Percentiles rank a stretch among this genome's conserved stretches.
Conservation (phyloP, 2,329 filamentous ascomycete genomes). For the Botrytis cinerea region DNA sequence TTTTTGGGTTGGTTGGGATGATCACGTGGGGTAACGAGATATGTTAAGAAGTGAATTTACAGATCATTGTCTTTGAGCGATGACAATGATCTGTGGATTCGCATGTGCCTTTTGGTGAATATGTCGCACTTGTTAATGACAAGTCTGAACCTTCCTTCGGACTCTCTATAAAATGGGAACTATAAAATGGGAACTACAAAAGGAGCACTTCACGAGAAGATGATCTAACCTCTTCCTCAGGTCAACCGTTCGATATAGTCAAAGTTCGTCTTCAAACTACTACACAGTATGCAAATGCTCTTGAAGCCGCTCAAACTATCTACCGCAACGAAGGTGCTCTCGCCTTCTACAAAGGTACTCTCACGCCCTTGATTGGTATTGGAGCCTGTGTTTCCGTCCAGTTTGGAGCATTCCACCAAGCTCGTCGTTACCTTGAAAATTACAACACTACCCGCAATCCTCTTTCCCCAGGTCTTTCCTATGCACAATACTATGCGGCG, state of each 20-base stretch:
- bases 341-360: constrained; percentile 97
- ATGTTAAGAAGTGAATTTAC: not conserved
- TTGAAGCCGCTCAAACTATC: constrained; percentile 80
- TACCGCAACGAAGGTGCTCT: constrained; percentile 82
- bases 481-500: constrained; percentile 84
- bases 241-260: constrained; percentile 83
- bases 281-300: constrained; percentile 74
- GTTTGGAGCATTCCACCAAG: constrained; percentile 95
- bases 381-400: constrained; percentile 98
- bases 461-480: constrained; percentile 58
- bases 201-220: not conserved
- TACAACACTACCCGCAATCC: constrained; percentile 58
- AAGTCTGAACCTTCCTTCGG: not conserved
- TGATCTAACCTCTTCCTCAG: constrained; percentile 44
- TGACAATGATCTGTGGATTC: not conserved
- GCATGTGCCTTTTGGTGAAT: no score
- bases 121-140: not conserved
- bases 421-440: constrained; percentile 80
- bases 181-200: not conserved
- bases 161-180: not conserved
- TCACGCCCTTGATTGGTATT: constrained; percentile 93
- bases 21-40: constrained; percentile 25
- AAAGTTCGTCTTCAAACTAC: constrained; percentile 96
- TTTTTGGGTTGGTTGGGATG: constrained; percentile 8
- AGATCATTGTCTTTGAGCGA: not conserved